Base-by-base conservation (phyloP, 2,329 filamentous ascomycete genomes). In the Aspergillus tamarii region DNA sequence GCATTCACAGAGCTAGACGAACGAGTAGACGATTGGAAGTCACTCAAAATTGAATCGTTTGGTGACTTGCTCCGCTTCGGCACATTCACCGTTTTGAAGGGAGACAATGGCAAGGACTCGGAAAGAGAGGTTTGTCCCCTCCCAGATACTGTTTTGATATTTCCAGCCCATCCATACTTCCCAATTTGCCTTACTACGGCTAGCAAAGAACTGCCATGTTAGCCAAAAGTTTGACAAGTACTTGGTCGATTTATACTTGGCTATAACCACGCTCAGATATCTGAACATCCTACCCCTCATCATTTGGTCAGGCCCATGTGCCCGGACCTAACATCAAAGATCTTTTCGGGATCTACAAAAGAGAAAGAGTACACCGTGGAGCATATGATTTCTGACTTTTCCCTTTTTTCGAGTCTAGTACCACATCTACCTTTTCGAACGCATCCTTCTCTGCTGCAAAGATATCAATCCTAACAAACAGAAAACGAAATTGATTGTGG, bases 1-100 rank as follows among this genome's bases (percentile, higher is more conserved):
- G 93, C 94, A 7, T 83, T 97, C 11, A 88, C 91, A 65, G 95
- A 98, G 64, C 84, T 99, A 30, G 89, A 90, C 64, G 81, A 81
- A 60, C 86, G 95, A 57, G 94, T 99, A 1, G 95, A 98, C 73
- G 95, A 99, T 76, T 99, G 95, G 95, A 98, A 97, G 79, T 92
- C 91, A 59, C 92, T 98, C 75, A 88, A 90, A 64, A 89, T 97
- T 32, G 91, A 96, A 66, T 88, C 91, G n/a, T 97, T 99, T 72
- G 95, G 95, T 46, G 91, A 93, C 60, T 83, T 99, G 23, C 84
- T 99, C 36, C 84, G 96, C 28, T 92, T 96, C 70, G 95, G 95
- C 39, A 91, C 93, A 34, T 96, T 97, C 78, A 93, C 92, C 0
- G 94, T 99, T 46, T 84, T 97, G 36, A 98, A 96, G 72, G 86